phyloP scores from a whole-genome alignment of 805 yeast genomes.

The Suhomyces sp. region DNA sequence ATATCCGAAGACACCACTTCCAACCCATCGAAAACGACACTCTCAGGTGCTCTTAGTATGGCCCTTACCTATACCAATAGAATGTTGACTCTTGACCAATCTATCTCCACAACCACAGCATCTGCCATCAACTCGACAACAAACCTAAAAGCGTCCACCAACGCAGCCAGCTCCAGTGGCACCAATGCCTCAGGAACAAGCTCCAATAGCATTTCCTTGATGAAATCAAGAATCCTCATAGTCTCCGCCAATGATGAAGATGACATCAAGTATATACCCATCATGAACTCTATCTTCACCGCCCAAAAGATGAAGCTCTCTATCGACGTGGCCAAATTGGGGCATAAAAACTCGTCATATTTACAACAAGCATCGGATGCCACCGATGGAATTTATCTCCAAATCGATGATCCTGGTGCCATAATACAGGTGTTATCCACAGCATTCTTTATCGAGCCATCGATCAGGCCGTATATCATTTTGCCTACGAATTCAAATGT shows the following conservation, averaged over 20 bases:
- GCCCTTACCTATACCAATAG: constrained; percentile 81
- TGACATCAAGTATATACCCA: constrained; percentile 80
- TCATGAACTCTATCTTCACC: constrained; percentile 94
- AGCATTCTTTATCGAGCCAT: constrained; percentile 85
- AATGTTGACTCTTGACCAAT: constrained; percentile 49
- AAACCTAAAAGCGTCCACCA: constrained; percentile 14
- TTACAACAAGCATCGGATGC: constrained; percentile 96
- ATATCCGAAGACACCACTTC: constrained; percentile 3
- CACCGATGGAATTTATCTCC: constrained; percentile 84
- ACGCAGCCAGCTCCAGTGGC: constrained; percentile 13
- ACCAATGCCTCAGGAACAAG: constrained; percentile 12
- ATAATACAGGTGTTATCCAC: constrained; percentile 78
- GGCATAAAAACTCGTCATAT: constrained; percentile 64
- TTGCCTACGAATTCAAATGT: constrained; percentile 82
- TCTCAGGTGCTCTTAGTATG: constrained; percentile 78
- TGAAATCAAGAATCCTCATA: constrained; percentile 43
- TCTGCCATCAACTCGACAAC: constrained; percentile 44
- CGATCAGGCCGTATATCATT: constrained; percentile 70
- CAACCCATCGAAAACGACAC: constrained; percentile 19
- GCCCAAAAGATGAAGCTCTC: constrained; percentile 91
- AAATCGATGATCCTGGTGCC: constrained; percentile 67
- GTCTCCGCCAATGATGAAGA: constrained; percentile 71
- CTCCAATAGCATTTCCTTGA: constrained; percentile 23
- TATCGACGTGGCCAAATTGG: constrained; percentile 85
- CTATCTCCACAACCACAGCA: constrained; percentile 44